Conservation (phyloP, 2,329 filamentous ascomycete species). For the Alternaria panax region DNA sequence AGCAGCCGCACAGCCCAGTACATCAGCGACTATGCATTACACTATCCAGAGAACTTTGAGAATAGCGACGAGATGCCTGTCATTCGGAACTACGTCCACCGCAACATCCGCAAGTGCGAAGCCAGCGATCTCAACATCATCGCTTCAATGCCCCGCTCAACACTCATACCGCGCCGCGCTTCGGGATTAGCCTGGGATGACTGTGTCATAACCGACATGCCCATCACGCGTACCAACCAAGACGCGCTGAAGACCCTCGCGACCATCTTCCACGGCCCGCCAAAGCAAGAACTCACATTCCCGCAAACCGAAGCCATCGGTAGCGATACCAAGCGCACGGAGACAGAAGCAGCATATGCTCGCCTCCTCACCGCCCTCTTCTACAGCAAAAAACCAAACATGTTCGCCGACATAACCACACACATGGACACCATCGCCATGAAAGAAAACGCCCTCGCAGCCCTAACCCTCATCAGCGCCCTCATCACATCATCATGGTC, state of each 20-base stretch:
- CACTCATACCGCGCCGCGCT: conserved; percentile 57
- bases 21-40: conserved; percentile 63
- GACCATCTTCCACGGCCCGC: conserved; percentile 63
- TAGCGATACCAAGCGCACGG: conserved; percentile 41
- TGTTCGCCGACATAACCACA: conserved; percentile 61
- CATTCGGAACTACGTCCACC: conserved; percentile 58
- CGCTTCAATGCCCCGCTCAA: conserved; percentile 62
- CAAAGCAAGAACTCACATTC: conserved; percentile 46
- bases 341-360: conserved; percentile 60
- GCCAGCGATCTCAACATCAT: conserved; percentile 65
- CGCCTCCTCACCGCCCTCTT: conserved; percentile 64
- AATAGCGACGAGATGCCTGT: conserved; percentile 53
- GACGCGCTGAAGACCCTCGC: conserved; percentile 64
- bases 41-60: conserved; percentile 64
- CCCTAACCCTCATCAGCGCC: conserved; percentile 60
- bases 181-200: conserved; percentile 47
- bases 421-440: conserved; percentile 66
- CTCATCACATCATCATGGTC: conserved; percentile 64
- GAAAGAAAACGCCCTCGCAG: conserved; percentile 63
- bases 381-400: conserved; percentile 56
- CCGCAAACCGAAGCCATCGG: conserved; percentile 41
- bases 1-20: conserved; percentile 64
- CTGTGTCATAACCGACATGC: conserved; percentile 57
- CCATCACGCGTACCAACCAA: conserved; percentile 60
- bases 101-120: conserved; percentile 62